Base-by-base conservation (phyloP, 73 alveolate species). In the Paraurostyla sp. region DNA sequence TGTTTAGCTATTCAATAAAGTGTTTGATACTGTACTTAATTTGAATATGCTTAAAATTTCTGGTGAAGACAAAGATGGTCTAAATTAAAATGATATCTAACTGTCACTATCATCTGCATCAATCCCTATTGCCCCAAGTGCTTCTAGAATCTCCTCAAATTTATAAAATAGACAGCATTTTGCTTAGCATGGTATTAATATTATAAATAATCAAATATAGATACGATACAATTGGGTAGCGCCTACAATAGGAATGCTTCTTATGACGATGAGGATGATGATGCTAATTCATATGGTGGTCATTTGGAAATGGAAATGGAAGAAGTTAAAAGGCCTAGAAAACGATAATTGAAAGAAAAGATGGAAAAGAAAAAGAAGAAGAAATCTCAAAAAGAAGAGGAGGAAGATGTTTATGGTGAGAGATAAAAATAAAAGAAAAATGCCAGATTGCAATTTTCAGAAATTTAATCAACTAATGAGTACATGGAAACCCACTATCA, bases 401-500 rank as follows among this genome's bases (percentile, higher is more conserved):
- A 54, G 6, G 30, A n/a, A n/a, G 30, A 60, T 60, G 23, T 60
- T 7, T 27, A 16, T 20, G 50, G 23, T 18, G 82, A 33, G 38
- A 65, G 82, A 65, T 6, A 33, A 65, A 36, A 18, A 0, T 13
- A 65, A 22, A 65, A 16, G 16, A 65, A 38, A 65, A 38, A 9
- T 11, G 13, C 16, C 11, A 33, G 42, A 38, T 38, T 43, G 51
- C 80, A 51, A 32, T 93, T 83, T 78, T 60, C 88, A 71, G 97
- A 97, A 45, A 73, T 91, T 22, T 97, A 97, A 45, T 65, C 91
- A 42, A 93, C 99, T 4, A 93, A 90, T 63, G 99, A 97, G 89
- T 97, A 92, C 69, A 83, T 93, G 65, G 99, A 97, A 84, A 96
- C 97, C 29, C 97, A 94, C 52, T 97, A 97, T 69, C 94, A 94